These are phyloP conservation scores for Gossypium schwendimanii DNA, from an alignment of 441 rosid species.

Conservation along the genomic window DNA sequence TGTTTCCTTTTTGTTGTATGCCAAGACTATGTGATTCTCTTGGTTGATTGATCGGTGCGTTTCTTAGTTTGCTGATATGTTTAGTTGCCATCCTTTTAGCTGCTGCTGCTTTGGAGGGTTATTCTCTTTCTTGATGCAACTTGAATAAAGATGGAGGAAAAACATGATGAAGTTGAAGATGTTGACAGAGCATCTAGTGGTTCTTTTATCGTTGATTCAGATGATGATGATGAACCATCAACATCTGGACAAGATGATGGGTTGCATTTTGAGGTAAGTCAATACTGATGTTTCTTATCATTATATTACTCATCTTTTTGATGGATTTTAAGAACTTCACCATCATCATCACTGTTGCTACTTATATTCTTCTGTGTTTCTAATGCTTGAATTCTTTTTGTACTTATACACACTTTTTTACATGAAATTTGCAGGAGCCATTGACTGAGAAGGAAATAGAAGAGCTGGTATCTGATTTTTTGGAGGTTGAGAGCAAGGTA, in stretches of 20 bases:
- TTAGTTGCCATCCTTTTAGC: conserved; percentile 13
- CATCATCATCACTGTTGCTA: neutral
- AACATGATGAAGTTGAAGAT: conserved; percentile 43
- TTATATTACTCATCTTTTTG: neutral
- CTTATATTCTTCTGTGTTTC: neutral
- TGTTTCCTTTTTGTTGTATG: neutral
- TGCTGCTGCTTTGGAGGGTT: conserved; percentile 10
- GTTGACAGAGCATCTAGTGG: conserved; percentile 40
- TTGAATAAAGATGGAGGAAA: conserved; percentile 40
- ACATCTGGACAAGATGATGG: conserved; percentile 51
- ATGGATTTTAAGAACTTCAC: neutral
- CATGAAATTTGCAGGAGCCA: conserved; percentile 50
- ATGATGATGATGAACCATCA: conserved; percentile 43
- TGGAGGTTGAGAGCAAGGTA: conserved; percentile 97
- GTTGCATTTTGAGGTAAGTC: conserved; percentile 52
- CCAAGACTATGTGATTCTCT: neutral
- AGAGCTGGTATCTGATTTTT: conserved; percentile 69
- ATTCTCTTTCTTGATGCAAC: neutral
- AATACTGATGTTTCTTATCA: conserved; percentile 1
- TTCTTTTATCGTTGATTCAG: conserved; percentile 49
- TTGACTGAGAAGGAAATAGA: conserved; percentile 83
- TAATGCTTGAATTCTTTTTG: neutral
- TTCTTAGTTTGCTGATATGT: conserved; percentile 3
- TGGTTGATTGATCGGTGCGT: conserved; percentile 1
- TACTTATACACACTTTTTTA: neutral